Percentiles rank a stretch among this genome's conserved stretches.
These are phyloP conservation scores for Dictyostelium firmibasis DNA, from an alignment of 78 protist species.

Conservation along the genomic window DNA sequence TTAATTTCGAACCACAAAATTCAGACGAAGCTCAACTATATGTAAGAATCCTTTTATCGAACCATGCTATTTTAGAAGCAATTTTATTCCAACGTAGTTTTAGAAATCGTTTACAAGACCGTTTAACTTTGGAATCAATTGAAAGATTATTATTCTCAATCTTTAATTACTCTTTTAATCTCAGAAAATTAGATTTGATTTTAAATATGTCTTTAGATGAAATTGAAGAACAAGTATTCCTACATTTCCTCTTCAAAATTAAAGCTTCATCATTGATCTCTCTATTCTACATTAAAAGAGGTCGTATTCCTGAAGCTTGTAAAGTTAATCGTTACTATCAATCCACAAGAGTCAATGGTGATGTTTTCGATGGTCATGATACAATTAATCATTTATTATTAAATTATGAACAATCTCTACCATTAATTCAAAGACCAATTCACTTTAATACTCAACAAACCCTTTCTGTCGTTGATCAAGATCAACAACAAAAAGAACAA, in stretches of 20 bases:
- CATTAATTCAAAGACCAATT: neutral
- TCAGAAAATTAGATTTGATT: neutral
- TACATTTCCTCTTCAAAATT: neutral
- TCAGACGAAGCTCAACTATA: neutral
- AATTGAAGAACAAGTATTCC: slow-evolving; percentile 12
- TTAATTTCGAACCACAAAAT: slow-evolving; percentile 32
- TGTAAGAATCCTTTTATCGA: slow-evolving; percentile 20
- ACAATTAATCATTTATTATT: neutral
- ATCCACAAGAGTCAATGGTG: neutral
- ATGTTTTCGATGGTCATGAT: slow-evolving; percentile 5
- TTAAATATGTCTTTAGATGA: slow-evolving; percentile 5
- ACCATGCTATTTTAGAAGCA: slow-evolving; percentile 23
- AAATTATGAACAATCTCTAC: slow-evolving; percentile 36
- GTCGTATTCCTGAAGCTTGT: slow-evolving; percentile 35
- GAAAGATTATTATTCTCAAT: slow-evolving; percentile 16
- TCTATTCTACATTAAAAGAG: neutral
- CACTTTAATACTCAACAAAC: neutral
- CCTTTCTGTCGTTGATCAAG: too few species aligned
- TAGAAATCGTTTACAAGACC: neutral
- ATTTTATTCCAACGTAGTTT: slow-evolving; percentile 27
- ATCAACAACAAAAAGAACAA: neutral
- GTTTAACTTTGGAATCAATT: neutral
- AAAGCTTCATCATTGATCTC: neutral
- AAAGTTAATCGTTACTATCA: neutral
- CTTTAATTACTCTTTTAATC: neutral